Base-by-base conservation (phyloP, 108 stramenopile species). In the Fistulifera solaris region DNA sequence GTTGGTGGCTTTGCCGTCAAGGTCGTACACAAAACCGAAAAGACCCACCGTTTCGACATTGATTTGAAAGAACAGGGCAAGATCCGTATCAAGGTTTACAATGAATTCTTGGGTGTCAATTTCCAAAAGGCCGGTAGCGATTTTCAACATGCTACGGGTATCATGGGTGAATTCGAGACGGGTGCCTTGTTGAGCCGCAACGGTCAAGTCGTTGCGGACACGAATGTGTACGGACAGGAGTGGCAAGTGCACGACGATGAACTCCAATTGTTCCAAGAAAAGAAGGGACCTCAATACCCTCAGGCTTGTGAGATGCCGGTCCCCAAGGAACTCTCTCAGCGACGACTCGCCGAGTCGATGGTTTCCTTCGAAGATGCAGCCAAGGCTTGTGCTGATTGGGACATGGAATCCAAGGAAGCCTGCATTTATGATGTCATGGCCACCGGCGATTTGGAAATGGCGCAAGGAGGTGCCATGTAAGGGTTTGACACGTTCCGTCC, bases 141-240 rank as follows among this genome's bases (percentile, higher is more conserved):
- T 13, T 66, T 66, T 49, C 17, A 13, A 12, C 22, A 54, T 25
- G 46, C 21, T 18, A 42, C 46, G 21, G 63, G 63, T 43, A 25
- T 67, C n/a, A 52, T 61, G 45, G 66, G 66, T 22, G 35, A 55
- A 22, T 61, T 27, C 39, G 26, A 54, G 1, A 31, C 48, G 21
- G 61, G 55, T 2, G 19, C 11, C 6, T 48, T 54, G 52, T 26
- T 67, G 15, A 60, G 53, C 31, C 66, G 66, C 41, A 60, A 67
- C 39, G 66, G 66, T 4, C 61, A 59, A 2, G 48, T 49, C 25
- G 16, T 67, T 14, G 31, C 16, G 3, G 60, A 61, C 27, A 17
- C 27, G 6, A 47, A 54, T 45, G 43, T 27, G 16, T 31, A 43
- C 24, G 54, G 52, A 39, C 54, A 43, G 14, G 54, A 59, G 35